Evolutionary conservation across 2,329 filamentous ascomycete genomes (phyloP), one percentile per base, ranked within the genome.

Genomic region (Pleomassaria siparia): DNA sequence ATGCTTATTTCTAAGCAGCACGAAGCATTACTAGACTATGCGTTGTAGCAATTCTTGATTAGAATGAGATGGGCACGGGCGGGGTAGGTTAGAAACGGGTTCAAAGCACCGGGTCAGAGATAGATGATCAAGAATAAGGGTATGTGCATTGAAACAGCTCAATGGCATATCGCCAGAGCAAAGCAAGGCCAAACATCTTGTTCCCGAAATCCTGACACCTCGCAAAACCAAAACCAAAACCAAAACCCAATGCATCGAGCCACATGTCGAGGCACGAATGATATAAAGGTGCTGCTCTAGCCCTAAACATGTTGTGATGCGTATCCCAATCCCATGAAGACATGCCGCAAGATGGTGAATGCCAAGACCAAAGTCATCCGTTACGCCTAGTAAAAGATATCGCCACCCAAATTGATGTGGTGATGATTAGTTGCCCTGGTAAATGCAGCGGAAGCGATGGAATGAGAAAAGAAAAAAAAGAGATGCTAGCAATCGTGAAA

Each of bases 161-260:
- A 37, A 50, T 47, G 40, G 44, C 48, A 24, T 39, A 44, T 28
- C 11, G 44, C 48, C 48, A 50, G 48, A 50, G 48, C 48, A 42
- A 20, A n/a, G 15, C 18, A 42, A 32, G 4, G 37, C 4, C 30
- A 32, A 18, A 22, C 16, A 37, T 22, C 15, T 16, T 18, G 24
- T 12, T 32, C 26, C 28, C 40, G n/a, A 29, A 35, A 2, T 15
- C 15, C 10, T 25, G 44, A 33, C 32, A 15, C 25, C 39, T 46
- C 15, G 15, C 25, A 24, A 44, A 26, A 40, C 37, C 8, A 9
- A 25, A 25, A 13, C 22, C 18, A 29, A 12, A 41, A 39, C 4
- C 18, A 4, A 40, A 40, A 47, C 40, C 48, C 25, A 46, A 49
- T 44, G 46, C 46, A 49, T 13, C 32, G 26, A 41, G 36, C 32